These are phyloP conservation scores for Rhizopus sp. DNA, from an alignment of 371 early-diverging fungal genomes.

Conservation along the genomic window DNA sequence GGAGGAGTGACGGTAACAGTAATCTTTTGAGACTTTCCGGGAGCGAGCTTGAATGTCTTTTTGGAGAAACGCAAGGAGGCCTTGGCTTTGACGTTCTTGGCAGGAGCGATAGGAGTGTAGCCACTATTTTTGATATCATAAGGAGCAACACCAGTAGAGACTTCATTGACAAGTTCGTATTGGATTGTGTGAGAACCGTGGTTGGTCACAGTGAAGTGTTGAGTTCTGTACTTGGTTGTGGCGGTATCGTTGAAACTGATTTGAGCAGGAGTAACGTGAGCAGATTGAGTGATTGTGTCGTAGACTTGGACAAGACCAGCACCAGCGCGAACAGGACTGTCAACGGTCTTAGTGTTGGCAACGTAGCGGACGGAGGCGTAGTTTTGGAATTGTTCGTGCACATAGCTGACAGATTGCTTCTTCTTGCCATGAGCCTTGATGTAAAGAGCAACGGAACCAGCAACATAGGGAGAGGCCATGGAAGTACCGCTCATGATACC, in stretches of 20 bases:
- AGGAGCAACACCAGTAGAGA: constrained; percentile 43
- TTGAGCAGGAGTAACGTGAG: constrained; percentile 59
- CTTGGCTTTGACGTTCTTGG: constrained; percentile 22
- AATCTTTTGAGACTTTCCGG: constrained; percentile 45
- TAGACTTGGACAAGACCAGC: constrained; percentile 74
- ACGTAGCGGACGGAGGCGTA: constrained; percentile 30
- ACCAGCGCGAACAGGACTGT: constrained; percentile 59
- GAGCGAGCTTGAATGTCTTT: constrained; percentile 34
- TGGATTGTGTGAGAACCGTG: constrained; percentile 48
- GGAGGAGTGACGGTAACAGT: constrained; percentile 50
- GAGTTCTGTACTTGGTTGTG: constrained; percentile 31
- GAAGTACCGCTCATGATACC: constrained; percentile 62
- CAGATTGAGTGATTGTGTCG: constrained; percentile 56
- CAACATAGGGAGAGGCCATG: constrained; percentile 71
- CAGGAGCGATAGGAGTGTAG: constrained; percentile 34
- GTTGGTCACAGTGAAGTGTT: constrained; percentile 61
- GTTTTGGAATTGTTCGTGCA: constrained; percentile 52
- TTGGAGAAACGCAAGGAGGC: constrained; percentile 40
- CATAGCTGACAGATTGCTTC: constrained; percentile 19
- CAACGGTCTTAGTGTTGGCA: constrained; percentile 10
- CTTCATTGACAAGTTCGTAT: constrained; percentile 47
- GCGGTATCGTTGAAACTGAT: constrained; percentile 70
- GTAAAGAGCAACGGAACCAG: constrained; percentile 68
- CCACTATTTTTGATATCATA: constrained; percentile 31
- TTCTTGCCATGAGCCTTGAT: constrained; percentile 37